Evolutionary conservation across 257 asterid genomes (phyloP).

Genomic region (Fraxinus quadrangulata): DNA sequence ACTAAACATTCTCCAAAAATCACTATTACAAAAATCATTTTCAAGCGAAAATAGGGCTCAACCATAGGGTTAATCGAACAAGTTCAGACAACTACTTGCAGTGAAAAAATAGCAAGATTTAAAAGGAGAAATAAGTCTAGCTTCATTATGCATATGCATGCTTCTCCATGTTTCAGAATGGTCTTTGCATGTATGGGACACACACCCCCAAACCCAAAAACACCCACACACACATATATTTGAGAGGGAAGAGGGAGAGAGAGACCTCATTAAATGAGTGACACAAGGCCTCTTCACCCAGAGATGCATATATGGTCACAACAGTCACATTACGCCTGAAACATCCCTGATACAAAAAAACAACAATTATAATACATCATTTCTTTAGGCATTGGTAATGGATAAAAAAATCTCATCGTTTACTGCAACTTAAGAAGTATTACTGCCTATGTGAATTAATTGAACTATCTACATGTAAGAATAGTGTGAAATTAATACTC

Average conservation of each 20-base stretch:
- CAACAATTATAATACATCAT: conserved; percentile 16
- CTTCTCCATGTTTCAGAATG: background rate
- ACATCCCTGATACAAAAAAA: conserved; percentile 68
- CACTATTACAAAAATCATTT: too few relatives aligned
- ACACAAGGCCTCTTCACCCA: conserved; percentile 96
- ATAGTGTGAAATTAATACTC: background rate
- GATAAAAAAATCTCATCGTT: background rate
- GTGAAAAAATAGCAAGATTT: background rate
- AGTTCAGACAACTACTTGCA: background rate
- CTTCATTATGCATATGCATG: conserved; percentile 10
- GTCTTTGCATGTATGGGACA: background rate
- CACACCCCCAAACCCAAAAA: background rate
- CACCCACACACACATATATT: too few relatives aligned
- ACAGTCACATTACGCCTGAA: conserved; percentile 94
- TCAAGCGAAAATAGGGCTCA: too few relatives aligned
- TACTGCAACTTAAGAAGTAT: conserved; percentile 13
- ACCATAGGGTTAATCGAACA: too few relatives aligned
- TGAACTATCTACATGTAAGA: background rate
- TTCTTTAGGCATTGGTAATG: conserved; percentile 8
- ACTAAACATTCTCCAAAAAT: too few relatives aligned
- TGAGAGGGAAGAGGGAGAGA: conserved; percentile 18
- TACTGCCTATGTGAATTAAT: background rate
- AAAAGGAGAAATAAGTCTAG: too few relatives aligned
- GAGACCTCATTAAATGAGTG: conserved; percentile 91
- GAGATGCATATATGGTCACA: conserved; percentile 93